phyloP scores from a whole-genome alignment of 1,139 yeast genomes.

The Magnusiomyces magnusii region DNA sequence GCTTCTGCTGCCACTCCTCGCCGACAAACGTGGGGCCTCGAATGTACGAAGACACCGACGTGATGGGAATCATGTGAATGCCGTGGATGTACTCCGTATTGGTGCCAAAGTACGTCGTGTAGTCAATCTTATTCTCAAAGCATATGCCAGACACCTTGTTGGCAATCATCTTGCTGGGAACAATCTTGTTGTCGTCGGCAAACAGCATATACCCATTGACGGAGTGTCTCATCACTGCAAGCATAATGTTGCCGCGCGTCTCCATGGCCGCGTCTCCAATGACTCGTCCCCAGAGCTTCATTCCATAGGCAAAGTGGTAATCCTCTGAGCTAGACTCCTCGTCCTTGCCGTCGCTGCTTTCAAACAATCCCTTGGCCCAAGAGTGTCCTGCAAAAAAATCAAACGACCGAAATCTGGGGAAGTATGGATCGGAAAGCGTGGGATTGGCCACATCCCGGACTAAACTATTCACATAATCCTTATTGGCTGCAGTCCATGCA shows the following conservation, averaged over 20 bases:
- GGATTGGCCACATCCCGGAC: constrained; percentile 72
- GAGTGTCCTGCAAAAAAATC: constrained; percentile 78
- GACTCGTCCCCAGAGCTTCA: constrained; percentile 66
- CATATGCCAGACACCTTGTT: constrained; percentile 63
- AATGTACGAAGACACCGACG: constrained; percentile 72
- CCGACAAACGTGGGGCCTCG: constrained; percentile 57
- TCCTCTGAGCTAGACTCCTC: constrained; percentile 75
- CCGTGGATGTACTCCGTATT: constrained; percentile 77
- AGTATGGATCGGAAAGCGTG: constrained; percentile 39
- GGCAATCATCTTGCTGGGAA: constrained; percentile 45
- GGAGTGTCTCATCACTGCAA: constrained; percentile 52
- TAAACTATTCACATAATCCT: constrained; percentile 51
- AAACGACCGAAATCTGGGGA: constrained; percentile 65
- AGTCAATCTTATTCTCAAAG: constrained; percentile 80
- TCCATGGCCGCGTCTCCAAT: constrained; percentile 58
- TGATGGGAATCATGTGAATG: constrained; percentile 84
- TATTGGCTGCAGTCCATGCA: constrained; percentile 50
- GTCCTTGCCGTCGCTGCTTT: constrained; percentile 63
- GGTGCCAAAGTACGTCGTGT: constrained; percentile 78
- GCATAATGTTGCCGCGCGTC: constrained; percentile 59
- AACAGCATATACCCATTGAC: constrained; percentile 56
- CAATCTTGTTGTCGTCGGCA: constrained; percentile 44
- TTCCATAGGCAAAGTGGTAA: constrained; percentile 58
- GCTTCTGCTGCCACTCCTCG: constrained; percentile 65
- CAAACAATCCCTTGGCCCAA: constrained; percentile 68